phyloP scores from a whole-genome alignment of 352 stramenopile genomes.

The Pythium pyrilobum region DNA sequence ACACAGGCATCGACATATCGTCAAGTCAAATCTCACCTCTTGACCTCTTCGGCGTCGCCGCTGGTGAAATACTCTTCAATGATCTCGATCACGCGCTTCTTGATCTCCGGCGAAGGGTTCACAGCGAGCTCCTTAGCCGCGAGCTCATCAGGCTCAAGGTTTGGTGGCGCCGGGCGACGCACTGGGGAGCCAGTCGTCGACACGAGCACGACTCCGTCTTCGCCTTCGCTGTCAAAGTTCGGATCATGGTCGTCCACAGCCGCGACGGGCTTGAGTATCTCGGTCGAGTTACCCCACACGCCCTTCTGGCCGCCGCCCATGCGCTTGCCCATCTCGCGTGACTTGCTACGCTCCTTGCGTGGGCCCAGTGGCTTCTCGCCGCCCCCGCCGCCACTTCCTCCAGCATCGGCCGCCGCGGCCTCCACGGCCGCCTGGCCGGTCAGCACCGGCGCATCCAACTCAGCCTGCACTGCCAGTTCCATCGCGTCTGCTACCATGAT shows the following conservation, averaged over 20 bases:
- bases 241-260: constrained; percentile 89
- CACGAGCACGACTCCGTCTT: constrained; percentile 87
- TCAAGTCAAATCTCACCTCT: constrained; percentile 26
- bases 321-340: constrained; percentile 77
- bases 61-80: constrained; percentile 87
- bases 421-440: constrained; percentile 1
- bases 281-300: constrained; percentile 70
- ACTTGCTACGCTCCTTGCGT: constrained; percentile 83
- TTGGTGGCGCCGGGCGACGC: constrained; percentile 35
- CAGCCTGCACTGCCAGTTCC: constrained; percentile 15
- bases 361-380: constrained; percentile 50
- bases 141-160: constrained; percentile 57
- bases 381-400: constrained; percentile 17
- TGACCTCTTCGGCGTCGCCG: constrained; percentile 88
- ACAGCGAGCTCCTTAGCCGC: constrained; percentile 73
- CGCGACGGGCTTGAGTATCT: constrained; percentile 57
- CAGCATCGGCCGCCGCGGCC: background rate
- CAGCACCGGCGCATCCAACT: constrained; percentile 12
- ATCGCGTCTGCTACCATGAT: constrained; percentile 14
- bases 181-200: constrained; percentile 42
- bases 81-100: constrained; percentile 90
- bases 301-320: constrained; percentile 86
- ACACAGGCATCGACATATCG: too few relatives aligned
- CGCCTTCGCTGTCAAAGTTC: constrained; percentile 91
- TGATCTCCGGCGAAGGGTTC: constrained; percentile 73